These are phyloP conservation scores for Rugonectria rugulosa DNA, from an alignment of 2,329 filamentous ascomycete species.

Conservation along the genomic window DNA sequence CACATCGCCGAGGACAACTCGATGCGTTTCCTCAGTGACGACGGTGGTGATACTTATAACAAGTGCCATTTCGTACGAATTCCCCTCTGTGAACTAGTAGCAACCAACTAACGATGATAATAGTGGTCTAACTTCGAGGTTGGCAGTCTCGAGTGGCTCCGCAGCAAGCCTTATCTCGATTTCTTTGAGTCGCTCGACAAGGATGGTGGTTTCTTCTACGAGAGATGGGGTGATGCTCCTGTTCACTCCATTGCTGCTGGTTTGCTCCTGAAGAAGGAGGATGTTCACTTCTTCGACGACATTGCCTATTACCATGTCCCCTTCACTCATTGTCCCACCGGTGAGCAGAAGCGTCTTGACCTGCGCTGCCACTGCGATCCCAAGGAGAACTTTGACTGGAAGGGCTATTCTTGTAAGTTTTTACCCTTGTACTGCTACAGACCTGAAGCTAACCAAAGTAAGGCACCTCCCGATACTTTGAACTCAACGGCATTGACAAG, in stretches of 20 bases:
- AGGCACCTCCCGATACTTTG: conserved; percentile 81
- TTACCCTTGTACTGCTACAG: background rate
- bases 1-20: conserved; percentile 86
- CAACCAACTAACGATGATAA: conserved; percentile 37
- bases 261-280: conserved; percentile 86
- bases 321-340: conserved; percentile 96
- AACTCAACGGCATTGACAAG: conserved; percentile 81
- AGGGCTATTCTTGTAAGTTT: conserved; percentile 89
- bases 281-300: conserved; percentile 99
- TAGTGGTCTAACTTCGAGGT: conserved; percentile 99
- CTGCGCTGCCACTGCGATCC: conserved; percentile 95
- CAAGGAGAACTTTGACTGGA: conserved; percentile 99
- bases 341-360: conserved; percentile 82
- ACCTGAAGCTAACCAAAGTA: conserved; percentile 16
- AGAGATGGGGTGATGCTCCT: conserved; percentile 96
- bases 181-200: conserved; percentile 89
- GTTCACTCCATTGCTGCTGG: conserved; percentile 96
- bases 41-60: conserved; percentile 92
- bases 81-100: background rate
- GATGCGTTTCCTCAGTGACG: conserved; percentile 90
- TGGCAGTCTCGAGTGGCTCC: conserved; percentile 91
- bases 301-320: conserved; percentile 98
- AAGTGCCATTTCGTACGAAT: conserved; percentile 90
- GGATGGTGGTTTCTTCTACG: conserved; percentile 98
- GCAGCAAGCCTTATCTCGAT: conserved; percentile 86